Base-by-base conservation (phyloP, 768 basidiomycete species). In the Termitomyces sp. region DNA sequence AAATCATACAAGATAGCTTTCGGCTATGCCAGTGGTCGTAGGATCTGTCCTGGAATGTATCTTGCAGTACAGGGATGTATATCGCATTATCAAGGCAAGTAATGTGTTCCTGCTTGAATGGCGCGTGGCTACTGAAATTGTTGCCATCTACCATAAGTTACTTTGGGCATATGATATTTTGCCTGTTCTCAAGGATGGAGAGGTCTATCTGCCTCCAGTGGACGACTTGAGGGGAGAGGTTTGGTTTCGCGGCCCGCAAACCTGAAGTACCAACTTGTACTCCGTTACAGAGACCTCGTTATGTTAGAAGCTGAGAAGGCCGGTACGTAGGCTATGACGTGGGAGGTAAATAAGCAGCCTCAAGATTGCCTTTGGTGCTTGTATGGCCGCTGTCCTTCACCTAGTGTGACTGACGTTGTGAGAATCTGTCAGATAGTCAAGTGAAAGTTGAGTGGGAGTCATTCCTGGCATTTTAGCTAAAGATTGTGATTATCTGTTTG, bases 1-100 rank as follows among this genome's bases (percentile, higher is more conserved):
- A 63, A 68, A 57, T 54, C 65, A 17, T 70, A 70, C 38, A 71
- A 72, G 17, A 65, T 76, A 17, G 70, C 74, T 4, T 80, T 78
- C 60, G 74, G 78, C 7, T 78, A 76, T 63, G 25, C 25, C 25
- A 25, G 25, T 25, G 78, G 77, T 43, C 65, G 77, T 53, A 67
- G 77, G 36, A 69, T 76, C 14, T 79, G 78, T 56, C 77, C 71
- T 0, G 75, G 73, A 4, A 72, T 72, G 65, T 72, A 72, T 38
- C 68, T 77, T 29, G 76, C 76, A 2, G 65, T 67, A 32, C 71
- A 71, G 56, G 72, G 71, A 29, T 75, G 12, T 76, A 72, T 59
- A 71, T 74, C 50, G 71, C 71, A 47, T 62, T 74, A 31, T 71
- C 76, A 17, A 67, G 71, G 37, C 53, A n/a, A 20, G 31, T 5